These are phyloP conservation scores for Blastobotrys ciferrii DNA, from an alignment of 1,139 yeast species.

Conservation along the genomic window DNA sequence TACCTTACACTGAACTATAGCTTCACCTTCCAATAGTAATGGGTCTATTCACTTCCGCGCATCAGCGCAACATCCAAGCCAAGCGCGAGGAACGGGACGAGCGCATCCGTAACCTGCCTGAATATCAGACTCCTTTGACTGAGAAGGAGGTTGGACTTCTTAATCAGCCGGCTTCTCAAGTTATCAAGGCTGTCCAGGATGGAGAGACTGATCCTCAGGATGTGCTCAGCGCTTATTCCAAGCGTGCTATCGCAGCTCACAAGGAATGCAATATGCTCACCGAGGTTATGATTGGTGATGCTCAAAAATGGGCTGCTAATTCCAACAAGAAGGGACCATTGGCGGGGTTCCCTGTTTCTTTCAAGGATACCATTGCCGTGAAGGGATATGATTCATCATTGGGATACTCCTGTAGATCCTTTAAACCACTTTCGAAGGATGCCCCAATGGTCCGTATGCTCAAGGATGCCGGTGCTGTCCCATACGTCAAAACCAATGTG, in stretches of 20 bases:
- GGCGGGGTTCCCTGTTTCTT: slow-evolving; percentile 67
- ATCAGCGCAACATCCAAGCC: slow-evolving; percentile 24
- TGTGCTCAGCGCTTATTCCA: slow-evolving; percentile 41
- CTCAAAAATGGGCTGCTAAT: slow-evolving; percentile 36
- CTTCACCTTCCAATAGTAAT: neutral
- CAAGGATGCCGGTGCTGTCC: slow-evolving; percentile 46
- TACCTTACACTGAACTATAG: slow-evolving; percentile 4
- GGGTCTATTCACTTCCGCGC: slow-evolving; percentile 16
- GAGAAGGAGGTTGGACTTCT: slow-evolving; percentile 32
- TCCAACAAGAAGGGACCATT: slow-evolving; percentile 48
- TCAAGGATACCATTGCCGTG: slow-evolving; percentile 51
- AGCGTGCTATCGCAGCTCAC: slow-evolving; percentile 39
- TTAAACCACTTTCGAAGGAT: slow-evolving; percentile 38
- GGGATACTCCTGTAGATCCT: slow-evolving; percentile 47
- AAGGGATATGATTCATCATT: slow-evolving; percentile 52
- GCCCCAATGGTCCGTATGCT: slow-evolving; percentile 40
- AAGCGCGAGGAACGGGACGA: slow-evolving; percentile 38
- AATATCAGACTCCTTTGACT: slow-evolving; percentile 37
- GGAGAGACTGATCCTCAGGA: slow-evolving; percentile 35
- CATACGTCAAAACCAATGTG: slow-evolving; percentile 49
- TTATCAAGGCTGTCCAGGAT: slow-evolving; percentile 33
- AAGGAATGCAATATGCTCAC: slow-evolving; percentile 38
- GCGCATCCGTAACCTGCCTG: slow-evolving; percentile 36
- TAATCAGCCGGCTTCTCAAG: slow-evolving; percentile 30
- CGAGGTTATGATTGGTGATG: slow-evolving; percentile 40